Evolutionary conservation across 139 green algal species (phyloP).

Genomic region (Chlorella ohadii): DNA sequence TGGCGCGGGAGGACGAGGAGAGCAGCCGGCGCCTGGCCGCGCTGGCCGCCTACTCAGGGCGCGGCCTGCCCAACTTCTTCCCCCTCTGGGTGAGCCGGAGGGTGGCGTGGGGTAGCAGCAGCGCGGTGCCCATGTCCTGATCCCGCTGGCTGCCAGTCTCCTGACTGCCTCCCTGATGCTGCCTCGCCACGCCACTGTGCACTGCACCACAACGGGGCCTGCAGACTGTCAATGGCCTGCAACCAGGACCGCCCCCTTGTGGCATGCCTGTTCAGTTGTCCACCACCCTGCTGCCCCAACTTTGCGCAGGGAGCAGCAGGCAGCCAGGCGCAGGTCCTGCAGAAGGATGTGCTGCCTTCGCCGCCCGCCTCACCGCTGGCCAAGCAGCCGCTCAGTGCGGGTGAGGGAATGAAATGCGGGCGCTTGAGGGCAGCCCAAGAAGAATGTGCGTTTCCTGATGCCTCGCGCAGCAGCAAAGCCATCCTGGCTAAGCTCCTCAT

Average conservation of each 20-base stretch:
- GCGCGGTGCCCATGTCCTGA: no score
- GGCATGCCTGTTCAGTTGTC: not conserved
- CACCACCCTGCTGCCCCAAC: not conserved
- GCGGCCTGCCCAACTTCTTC: conserved; percentile 41
- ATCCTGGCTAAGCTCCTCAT: no score
- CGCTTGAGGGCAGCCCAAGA: not conserved
- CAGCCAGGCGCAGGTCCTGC: not conserved
- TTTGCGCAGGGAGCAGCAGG: not conserved
- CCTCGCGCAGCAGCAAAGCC: no score
- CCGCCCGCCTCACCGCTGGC: conserved; percentile 13
- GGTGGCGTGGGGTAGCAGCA: not conserved
- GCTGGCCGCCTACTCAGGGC: not conserved
- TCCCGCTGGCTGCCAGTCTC: not conserved
- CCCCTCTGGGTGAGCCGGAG: conserved; percentile 30
- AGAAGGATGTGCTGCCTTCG: conserved; percentile 19
- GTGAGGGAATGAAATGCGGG: not conserved
- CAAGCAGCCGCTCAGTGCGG: not conserved
- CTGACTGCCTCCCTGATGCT: no score
- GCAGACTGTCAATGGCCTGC: no score
- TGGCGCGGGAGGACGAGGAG: conserved; percentile 30
- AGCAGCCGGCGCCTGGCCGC: conserved; percentile 13
- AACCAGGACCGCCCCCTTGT: no score
- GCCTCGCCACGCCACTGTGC: no score
- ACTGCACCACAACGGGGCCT: not conserved
- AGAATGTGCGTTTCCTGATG: no score